Evolutionary conservation across 2,329 filamentous ascomycete species (phyloP).

Genomic region (Aspergillus fumigatus): DNA sequence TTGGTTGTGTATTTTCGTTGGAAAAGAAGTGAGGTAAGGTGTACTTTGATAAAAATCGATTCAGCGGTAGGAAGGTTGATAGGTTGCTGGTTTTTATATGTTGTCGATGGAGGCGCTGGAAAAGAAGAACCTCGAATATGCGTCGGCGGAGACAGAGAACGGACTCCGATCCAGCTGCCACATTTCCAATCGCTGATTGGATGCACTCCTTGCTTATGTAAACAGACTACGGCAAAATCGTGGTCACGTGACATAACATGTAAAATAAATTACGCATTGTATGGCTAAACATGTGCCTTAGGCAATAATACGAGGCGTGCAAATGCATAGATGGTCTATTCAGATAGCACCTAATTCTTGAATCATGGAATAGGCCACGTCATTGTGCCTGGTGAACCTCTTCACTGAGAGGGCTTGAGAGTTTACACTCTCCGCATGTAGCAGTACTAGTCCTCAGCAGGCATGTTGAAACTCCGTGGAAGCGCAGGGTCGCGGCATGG

Average conservation of each 20-base stretch:
- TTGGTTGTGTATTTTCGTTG: slow-evolving; percentile 27
- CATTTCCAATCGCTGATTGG: background rate
- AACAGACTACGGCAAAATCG: background rate
- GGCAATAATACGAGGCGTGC: background rate
- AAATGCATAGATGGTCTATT: background rate
- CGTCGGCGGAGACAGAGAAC: slow-evolving; percentile 19
- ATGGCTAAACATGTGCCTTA: background rate
- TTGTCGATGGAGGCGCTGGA: background rate
- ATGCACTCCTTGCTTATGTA: background rate
- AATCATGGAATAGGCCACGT: background rate
- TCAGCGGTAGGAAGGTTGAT: slow-evolving; percentile 5
- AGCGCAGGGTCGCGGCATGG: background rate
- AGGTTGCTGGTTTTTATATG: slow-evolving; percentile 11
- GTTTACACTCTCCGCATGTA: background rate
- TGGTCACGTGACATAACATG: background rate
- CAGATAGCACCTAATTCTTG: background rate
- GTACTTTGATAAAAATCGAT: slow-evolving; percentile 16
- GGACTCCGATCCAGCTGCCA: slow-evolving; percentile 21
- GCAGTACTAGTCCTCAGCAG: background rate
- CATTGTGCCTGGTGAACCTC: background rate
- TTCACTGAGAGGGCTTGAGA: background rate
- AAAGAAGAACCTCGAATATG: slow-evolving; percentile 20
- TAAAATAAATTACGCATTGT: background rate
- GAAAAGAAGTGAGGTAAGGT: slow-evolving; percentile 18
- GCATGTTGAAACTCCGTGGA: background rate